Percentiles rank a stretch among this genome's conserved stretches.
Conservation (phyloP, 1,284 basidiomycete species). For the Paramarasmius palmivorus region DNA sequence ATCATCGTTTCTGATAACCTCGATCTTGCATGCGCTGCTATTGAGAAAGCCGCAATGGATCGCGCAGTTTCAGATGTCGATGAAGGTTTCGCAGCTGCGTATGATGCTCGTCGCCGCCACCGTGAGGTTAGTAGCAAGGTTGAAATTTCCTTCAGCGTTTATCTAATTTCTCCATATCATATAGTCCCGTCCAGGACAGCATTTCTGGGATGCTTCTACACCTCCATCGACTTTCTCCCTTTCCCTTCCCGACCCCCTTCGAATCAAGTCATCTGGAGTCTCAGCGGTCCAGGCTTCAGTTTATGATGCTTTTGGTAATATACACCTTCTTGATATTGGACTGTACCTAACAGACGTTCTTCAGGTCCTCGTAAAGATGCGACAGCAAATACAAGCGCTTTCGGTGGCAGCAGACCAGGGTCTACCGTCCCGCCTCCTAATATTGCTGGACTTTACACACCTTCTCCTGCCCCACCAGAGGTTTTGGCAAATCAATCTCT, state of each 20-base stretch:
- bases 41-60: constrained; percentile 98
- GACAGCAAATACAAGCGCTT: constrained; percentile 47
- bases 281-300: constrained; percentile 84
- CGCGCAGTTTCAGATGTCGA: constrained; percentile 95
- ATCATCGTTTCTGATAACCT: constrained; percentile 92
- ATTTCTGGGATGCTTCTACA: constrained; percentile 86
- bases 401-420: constrained; percentile 60
- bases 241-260: constrained; percentile 86
- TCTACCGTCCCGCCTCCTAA: constrained; percentile 63
- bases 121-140: constrained; percentile 83
- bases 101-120: constrained; percentile 85
- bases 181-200: constrained; percentile 66
- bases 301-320: constrained; percentile 91
- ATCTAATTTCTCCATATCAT: neutral
- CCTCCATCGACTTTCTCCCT: constrained; percentile 76
- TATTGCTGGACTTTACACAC: constrained; percentile 41
- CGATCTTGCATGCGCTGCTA: constrained; percentile 91
- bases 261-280: constrained; percentile 84
- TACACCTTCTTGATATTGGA: constrained; percentile 1
- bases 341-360: constrained; percentile 11
- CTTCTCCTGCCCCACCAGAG: constrained; percentile 53
- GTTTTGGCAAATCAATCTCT: constrained; percentile 33
- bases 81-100: constrained; percentile 83
- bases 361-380: constrained; percentile 1
- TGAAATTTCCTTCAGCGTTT: neutral